Evolutionary conservation across 805 yeast species (phyloP), one percentile per base, ranked within the genome.

Genomic region (Kodamaea fukazawae): DNA sequence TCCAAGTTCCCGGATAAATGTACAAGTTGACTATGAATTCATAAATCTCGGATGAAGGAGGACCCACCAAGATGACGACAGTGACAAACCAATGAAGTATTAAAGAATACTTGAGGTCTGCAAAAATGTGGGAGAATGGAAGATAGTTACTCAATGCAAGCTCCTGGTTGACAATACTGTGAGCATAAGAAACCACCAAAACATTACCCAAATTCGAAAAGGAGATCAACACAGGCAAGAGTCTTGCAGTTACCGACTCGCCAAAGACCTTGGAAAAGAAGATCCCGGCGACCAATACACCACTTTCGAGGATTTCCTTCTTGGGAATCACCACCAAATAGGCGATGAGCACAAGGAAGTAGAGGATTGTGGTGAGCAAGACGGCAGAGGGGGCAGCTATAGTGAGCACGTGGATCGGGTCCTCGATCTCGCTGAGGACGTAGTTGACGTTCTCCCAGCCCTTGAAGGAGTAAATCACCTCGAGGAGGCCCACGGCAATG

Each of bases 401-500:
- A n/a, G 74, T 71, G 39, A 79, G 64, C 0, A 82, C 79, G 23
- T 70, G 67, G 31, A 70, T 68, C 0, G 86, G 86, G 46, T 79
- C 67, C 12, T 67, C 65, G 31, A 80, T 71, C 48, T 80, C 86
- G 43, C 73, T 71, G 37, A 80, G 58, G 1, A 80, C 86, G 47
- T 78, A 74, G 51, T 81, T 81, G 31, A 81, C 81, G 47, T 80
- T 80, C 47, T 81, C 86, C 85, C 86, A 80, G 4, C 86, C 86
- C 43, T 79, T 75, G 57, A 78, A 80, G 0, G 85, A 78, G 51
- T 79, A 80, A 10, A 81, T 75, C 16, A 81, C 73, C 36, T 81
- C 76, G 27, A 80, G 54, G 25, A 80, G 52, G 0, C 81, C 84
- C 27, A 79, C 79, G 1, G 84, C 70, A 5, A 73, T 53, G 28